phyloP scores from a whole-genome alignment of 805 yeast genomes.

The Myxozyma lipomycoides region DNA sequence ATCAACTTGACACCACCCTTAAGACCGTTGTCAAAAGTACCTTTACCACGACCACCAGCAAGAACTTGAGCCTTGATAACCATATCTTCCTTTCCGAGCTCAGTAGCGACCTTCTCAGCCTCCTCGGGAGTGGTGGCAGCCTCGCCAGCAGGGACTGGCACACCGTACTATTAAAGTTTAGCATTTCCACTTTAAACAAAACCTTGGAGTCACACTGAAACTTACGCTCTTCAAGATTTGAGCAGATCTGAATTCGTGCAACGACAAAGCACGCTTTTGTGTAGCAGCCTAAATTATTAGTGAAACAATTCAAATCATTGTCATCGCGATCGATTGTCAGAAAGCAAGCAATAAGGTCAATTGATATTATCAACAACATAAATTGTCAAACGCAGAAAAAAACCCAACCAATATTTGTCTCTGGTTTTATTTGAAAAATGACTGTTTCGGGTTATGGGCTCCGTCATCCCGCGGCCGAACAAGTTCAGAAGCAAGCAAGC shows the following conservation, averaged over 20 bases:
- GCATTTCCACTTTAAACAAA: not conserved
- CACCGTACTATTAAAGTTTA: conserved; percentile 53
- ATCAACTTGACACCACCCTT: conserved; percentile 95
- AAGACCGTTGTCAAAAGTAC: conserved; percentile 91
- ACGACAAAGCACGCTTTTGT: conserved; percentile 68
- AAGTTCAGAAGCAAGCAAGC: no score
- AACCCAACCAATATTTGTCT: no score
- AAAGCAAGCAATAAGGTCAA: no score
- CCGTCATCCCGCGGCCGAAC: no score
- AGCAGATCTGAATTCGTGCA: conserved; percentile 96
- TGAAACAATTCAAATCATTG: not conserved
- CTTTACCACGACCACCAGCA: conserved; percentile 99
- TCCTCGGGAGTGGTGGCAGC: conserved; percentile 88
- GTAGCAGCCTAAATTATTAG: conserved; percentile 6
- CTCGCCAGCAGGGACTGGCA: conserved; percentile 86
- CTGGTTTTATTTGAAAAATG: no score
- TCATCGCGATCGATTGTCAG: not conserved
- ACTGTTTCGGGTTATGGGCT: no score
- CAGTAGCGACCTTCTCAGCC: conserved; percentile 77
- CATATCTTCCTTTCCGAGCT: conserved; percentile 66
- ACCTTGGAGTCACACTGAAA: no score
- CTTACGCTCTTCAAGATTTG: conserved; percentile 56
- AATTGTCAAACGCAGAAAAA: no score
- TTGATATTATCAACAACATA: no score
- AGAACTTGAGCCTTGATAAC: conserved; percentile 98